Base-by-base conservation (phyloP, 2,329 filamentous ascomycete genomes). In the Pleurostoma richardsiae region DNA sequence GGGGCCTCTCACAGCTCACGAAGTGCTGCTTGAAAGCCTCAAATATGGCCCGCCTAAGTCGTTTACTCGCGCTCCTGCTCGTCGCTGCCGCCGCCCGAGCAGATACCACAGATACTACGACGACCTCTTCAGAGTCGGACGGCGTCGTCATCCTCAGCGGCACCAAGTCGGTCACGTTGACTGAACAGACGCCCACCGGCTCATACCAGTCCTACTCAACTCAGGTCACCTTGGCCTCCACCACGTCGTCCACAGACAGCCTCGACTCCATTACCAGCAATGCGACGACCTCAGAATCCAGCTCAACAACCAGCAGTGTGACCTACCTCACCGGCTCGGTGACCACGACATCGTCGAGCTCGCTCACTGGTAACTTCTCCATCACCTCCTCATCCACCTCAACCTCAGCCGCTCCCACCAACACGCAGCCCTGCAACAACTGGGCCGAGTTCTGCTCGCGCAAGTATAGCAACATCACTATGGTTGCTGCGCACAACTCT, bases 381-480 rank as follows among this genome's bases (percentile, higher is more conserved):
- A 66, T 61, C 50, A 61, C 59, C n/a, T 75, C 71, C 36, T 63
- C 64, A 36, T 72, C 74, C 10, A 63, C 69, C 8, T 68, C 67
- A 29, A 54, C 67, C 29, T 61, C 62, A 10, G 65, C 61, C 4
- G 52, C 54, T 43, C 74, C 83, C 1, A 80, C 77, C 41, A 92
- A 91, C 64, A 91, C 86, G 0, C 82, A 82, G 49, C 83, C 87
- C 4, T 95, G 89, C 73, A 95, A 95, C 66, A 82, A 83, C 62
- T 82, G 88, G 55, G 68, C 85, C 28, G 87, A 92, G 65, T 83
- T 94, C 57, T 95, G 89, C 70, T 68, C 67, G 5, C 80, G 88
- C 49, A 83, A 81, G 56, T 95, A 90, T 66, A 82, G 85, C 73
- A 91, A 94, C 63, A 85, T 94, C 64, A 91, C 88, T 47, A 76